These are phyloP conservation scores for Chiua virens DNA, from an alignment of 768 basidiomycete genomes.

Conservation along the genomic window DNA sequence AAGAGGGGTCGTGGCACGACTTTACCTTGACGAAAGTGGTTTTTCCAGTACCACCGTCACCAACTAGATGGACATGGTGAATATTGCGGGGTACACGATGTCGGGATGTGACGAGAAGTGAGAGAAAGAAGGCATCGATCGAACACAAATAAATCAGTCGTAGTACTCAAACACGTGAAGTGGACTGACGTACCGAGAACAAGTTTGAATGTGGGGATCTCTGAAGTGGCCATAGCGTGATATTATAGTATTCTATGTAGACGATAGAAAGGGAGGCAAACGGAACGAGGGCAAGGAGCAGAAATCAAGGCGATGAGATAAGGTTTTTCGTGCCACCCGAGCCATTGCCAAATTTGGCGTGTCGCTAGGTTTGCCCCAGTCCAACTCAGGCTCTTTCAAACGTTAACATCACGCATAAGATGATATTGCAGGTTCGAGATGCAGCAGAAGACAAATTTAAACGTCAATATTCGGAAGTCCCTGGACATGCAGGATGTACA, in stretches of 20 bases:
- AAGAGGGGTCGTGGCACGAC: constrained; percentile 24
- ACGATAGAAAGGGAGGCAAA: constrained; percentile 16
- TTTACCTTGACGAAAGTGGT: constrained; percentile 96
- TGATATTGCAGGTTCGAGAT: no score
- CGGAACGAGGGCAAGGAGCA: constrained; percentile 27
- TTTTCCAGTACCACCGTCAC: constrained; percentile 97
- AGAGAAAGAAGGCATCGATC: constrained; percentile 49
- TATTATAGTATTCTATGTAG: constrained; percentile 24
- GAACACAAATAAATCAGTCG: constrained; percentile 33
- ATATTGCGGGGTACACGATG: constrained; percentile 4
- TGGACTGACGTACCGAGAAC: constrained; percentile 76
- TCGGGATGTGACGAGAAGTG: constrained; percentile 9
- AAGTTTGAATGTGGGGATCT: constrained; percentile 93
- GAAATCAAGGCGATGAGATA: constrained; percentile 38
- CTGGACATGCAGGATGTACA: no score
- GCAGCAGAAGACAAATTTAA: no score
- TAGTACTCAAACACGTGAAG: constrained; percentile 6
- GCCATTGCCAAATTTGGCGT: constrained; percentile 23
- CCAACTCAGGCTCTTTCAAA: no score
- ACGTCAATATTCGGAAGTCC: no score
- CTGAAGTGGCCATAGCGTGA: constrained; percentile 42
- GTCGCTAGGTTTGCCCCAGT: constrained; percentile 12
- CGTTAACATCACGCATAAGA: no score
- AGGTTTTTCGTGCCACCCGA: constrained; percentile 35
- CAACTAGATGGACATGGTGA: constrained; percentile 52